A percentile compares a stretch with the other conserved stretches of the same genome.
phyloP scores from a whole-genome alignment of 202 grass and related monocot species.

The Zizania palustris region DNA sequence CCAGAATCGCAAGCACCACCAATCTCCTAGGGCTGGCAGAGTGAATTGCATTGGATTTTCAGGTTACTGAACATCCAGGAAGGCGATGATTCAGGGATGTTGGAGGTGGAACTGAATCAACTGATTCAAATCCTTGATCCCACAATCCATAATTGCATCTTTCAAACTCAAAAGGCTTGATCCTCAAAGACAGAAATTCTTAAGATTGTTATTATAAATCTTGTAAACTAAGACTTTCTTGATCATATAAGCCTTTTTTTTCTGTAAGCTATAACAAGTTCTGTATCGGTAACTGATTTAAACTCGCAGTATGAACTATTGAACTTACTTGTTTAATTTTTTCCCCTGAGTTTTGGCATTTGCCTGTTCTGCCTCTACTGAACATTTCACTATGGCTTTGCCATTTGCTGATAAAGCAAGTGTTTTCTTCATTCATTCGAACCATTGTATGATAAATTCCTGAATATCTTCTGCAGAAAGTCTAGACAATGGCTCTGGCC shows the following conservation, averaged over 20 bases:
- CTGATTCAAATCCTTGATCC: neutral
- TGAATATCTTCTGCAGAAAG: neutral
- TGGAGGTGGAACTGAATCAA: neutral
- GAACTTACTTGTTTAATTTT: neutral
- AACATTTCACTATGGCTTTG: neutral
- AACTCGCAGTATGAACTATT: conserved; percentile 9
- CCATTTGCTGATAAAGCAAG: neutral
- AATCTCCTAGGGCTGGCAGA: neutral
- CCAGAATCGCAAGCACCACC: neutral
- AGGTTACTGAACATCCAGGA: neutral
- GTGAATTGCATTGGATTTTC: neutral
- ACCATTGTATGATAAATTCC: neutral
- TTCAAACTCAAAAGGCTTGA: conserved; percentile 10
- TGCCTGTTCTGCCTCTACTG: neutral
- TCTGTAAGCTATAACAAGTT: neutral
- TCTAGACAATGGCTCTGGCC: neutral
- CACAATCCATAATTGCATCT: neutral
- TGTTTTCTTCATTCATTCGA: neutral
- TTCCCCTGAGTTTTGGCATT: neutral
- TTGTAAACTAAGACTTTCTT: neutral
- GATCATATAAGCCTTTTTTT: neutral
- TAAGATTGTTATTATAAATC: conserved; percentile 12
- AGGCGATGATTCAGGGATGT: neutral
- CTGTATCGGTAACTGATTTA: conserved; percentile 11
- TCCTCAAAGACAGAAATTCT: neutral